Conservation (phyloP, 179 eudicot species). For the Silene vulgaris region DNA sequence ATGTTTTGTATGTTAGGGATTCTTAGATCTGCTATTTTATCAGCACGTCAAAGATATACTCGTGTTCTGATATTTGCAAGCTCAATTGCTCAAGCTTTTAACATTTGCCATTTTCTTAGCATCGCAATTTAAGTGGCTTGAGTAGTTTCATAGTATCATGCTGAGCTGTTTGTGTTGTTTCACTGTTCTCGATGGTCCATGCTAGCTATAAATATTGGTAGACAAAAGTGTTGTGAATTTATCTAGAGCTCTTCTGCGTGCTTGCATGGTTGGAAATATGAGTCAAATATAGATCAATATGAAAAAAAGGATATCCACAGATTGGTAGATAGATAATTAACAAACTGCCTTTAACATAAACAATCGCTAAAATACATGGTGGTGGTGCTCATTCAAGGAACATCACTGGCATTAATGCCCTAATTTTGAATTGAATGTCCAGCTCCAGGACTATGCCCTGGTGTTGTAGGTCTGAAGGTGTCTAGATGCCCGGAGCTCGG, state of each 20-base stretch:
- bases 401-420: constrained; percentile 14
- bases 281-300: constrained; percentile 1
- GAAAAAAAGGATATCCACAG: not conserved
- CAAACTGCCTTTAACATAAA: not conserved
- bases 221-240: not conserved
- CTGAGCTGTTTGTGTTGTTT: not conserved
- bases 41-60: not conserved
- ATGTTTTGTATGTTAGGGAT: not conserved
- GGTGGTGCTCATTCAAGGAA: not conserved
- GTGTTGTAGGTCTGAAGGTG: constrained; percentile 53
- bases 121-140: not conserved
- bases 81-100: constrained; percentile 3
- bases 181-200: not conserved
- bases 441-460: constrained; percentile 61
- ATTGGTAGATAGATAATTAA: not conserved
- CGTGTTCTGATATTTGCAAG: not conserved
- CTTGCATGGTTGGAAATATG: constrained; percentile 18
- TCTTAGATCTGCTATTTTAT: constrained; percentile 1
- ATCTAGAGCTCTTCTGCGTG: constrained; percentile 21
- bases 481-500: constrained; percentile 37
- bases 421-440: constrained; percentile 45
- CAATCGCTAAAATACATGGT: constrained; percentile 18
- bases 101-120: not conserved
- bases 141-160: not conserved
- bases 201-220: not conserved